Base-by-base conservation (phyloP, 495 filamentous ascomycete genomes). In the Penicillium lividum region DNA sequence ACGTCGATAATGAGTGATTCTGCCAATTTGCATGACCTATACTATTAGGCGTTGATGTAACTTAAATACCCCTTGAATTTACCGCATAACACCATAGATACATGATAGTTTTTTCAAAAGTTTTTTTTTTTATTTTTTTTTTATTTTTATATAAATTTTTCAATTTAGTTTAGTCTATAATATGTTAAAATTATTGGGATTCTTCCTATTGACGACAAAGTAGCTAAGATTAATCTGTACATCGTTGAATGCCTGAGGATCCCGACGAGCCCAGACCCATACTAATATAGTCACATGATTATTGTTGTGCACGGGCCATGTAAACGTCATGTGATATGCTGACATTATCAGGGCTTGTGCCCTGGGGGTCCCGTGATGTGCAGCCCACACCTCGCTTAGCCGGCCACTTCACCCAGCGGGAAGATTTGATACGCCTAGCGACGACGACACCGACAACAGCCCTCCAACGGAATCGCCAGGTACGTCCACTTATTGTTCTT, bases 1-100 rank as follows among this genome's bases (percentile, higher is more conserved):
- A 91, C 57, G 70, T 92, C 16, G 82, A 84, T 10, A 84, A 84
- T 56, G 84, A 88, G 46, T 58, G 38, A 40, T 40, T 40, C 38
- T 16, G 13, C 11, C 34, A 30, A 60, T 16, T 30, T 40, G 28
- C 49, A 49, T 49, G 28, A 33, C 46, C 22, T 31, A 53, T 55
- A 42, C 31, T 53, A 49, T 52, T 58, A 15, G 56, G 60, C 65
- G 62, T 68, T 65, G 34, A 50, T 44, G 40, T 63, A 56, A 31
- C 43, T 54, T 61, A 54, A 70, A 70, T 70, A 70, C 67, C 67
- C 60, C 60, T 54, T 58, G 42, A 34, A 36, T 53, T n/a, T 43
- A 44, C 49, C 44, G 27, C 33, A 53, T 42, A 30, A 42, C 30
- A 53, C 3, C 3, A 49, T 49, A 16, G 25, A 7, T 49, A 49